Evolutionary conservation across 208 protist genomes (phyloP), one percentile per base, ranked within the genome.

Genomic region (Acanthamoeba healyi): DNA sequence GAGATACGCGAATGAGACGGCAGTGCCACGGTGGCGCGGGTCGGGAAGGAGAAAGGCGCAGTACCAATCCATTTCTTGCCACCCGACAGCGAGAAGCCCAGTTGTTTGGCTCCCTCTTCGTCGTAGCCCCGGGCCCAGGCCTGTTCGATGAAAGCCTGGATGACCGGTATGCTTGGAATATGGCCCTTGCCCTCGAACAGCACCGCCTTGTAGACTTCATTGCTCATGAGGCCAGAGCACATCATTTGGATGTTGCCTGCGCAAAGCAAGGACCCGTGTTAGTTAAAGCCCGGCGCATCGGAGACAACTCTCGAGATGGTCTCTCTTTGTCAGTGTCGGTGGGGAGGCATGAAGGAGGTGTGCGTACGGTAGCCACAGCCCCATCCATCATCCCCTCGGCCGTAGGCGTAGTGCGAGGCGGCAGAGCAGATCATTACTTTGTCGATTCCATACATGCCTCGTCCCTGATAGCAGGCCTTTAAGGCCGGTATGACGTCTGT

Each of bases 241-340:
- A 93, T 51, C 89, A 93, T 93, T 81, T 93, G 89, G 29, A 93
- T 93, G 46, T 93, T 93, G 14, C 79, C 79, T 88, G 38, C 7
- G n/a, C 32, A n/a, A 82, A 81, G 10, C n/a, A n/a, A n/a, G n/a
- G n/a, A n/a, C n/a, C n/a, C n/a, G n/a, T n/a, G n/a, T n/a, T n/a
- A n/a, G n/a, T n/a, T n/a, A n/a, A n/a, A n/a, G n/a, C n/a, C n/a
- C n/a, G n/a, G n/a, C n/a, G n/a, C n/a, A n/a, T n/a, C n/a, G n/a
- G n/a, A n/a, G n/a, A n/a, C n/a, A n/a, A n/a, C n/a, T n/a, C n/a
- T n/a, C n/a, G n/a, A n/a, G n/a, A n/a, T n/a, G n/a, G n/a, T n/a
- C n/a, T n/a, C n/a, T n/a, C n/a, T n/a, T n/a, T n/a, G n/a, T n/a
- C n/a, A n/a, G n/a, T n/a, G n/a, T n/a, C n/a, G n/a, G 29, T 36